Base-by-base conservation (phyloP, 805 yeast species). In the Geotrichum ghanense region DNA sequence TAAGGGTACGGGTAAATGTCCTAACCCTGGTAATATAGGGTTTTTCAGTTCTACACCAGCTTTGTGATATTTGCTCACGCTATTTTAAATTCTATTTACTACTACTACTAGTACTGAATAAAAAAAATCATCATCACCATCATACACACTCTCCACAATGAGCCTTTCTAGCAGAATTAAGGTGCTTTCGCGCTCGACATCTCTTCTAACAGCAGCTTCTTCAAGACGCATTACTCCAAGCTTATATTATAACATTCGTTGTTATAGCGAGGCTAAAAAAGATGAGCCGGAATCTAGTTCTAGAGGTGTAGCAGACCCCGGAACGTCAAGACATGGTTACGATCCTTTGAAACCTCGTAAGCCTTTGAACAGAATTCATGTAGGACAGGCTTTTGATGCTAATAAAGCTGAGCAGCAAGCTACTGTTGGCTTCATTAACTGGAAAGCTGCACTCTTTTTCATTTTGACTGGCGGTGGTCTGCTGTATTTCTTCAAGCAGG, bases 371-470 rank as follows among this genome's bases (percentile, higher is more conserved):
- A 70, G 95, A 60, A 79, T 84, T 26, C 88, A 92, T 10, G 72
- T 87, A 50, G 95, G 95, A 6, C 45, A 45, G 40, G 46, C 45
- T 27, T 17, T 26, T 22, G 50, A 53, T 37, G 35, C 47, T 6
- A 63, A 68, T 49, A 65, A 62, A 48, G 63, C 71, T 2, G 64
- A 65, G 10, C 81, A 65, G 25, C 55, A 53, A 48, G 58, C 59
- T 27, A 45, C 45, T 10, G 47, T 45, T 45, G 64, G 63, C 21
- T 55, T 61, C 40, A 76, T 90, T 9, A 74, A 88, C 6, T 87
- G 97, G 94, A 84, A 83, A 58, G 88, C 95, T 1, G 78, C 84
- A 16, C 64, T 77, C 1, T 58, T 87, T 22, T 74, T 89, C 59
- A 48, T 83, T 1, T 69, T 72, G 0, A 79, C 78, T 17, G 97